Evolutionary conservation across 164 flowering plant genomes (phyloP), one percentile per base, ranked within the genome.

Genomic region (Macadamia integrifolia): DNA sequence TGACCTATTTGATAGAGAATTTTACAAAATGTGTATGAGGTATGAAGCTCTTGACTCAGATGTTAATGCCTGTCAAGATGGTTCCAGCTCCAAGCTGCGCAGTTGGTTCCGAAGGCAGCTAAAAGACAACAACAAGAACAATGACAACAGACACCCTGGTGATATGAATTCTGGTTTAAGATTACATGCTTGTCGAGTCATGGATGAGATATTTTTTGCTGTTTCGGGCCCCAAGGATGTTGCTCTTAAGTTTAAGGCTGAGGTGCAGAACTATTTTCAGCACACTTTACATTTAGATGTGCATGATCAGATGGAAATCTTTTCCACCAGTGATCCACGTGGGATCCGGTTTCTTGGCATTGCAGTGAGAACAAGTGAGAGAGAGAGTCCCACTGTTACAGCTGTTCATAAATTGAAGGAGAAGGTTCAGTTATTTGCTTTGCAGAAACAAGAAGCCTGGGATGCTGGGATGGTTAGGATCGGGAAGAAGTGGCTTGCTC

Each of bases 361-460:
- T 31, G 64, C 81, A 35, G 60, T 94, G 40, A 80, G 66, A 69
- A 80, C 81, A 67, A 80, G 66, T 28, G 74, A 70, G 53, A 76
- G 60, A 68, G 92, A 90, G 69, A 82, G 76, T 73, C 80, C 88
- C 48, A 87, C 88, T 40, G 71, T 85, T 9, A 81, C 78, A 76
- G 87, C 90, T 23, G 88, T 89, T 58, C 98, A 94, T 83, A 94
- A 90, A 83, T 77, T 94, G 65, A 94, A 87, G 76, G 93, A 92
- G 44, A 92, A 92, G 69, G 83, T 94, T 6, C 71, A 69, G 57
- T 52, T 86, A 49, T 88, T 92, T 80, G 88, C 88, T 64, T 83
- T 71, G 32, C 97, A 94, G 69, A 92, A 86, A 73, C 83, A 84
- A 60, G 88, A 86, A 64, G 69, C 80, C 57, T 94, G 97, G 97